Evolutionary conservation across 345 rosid genomes (phyloP).

Genomic region (Sisymbrium irio): DNA sequence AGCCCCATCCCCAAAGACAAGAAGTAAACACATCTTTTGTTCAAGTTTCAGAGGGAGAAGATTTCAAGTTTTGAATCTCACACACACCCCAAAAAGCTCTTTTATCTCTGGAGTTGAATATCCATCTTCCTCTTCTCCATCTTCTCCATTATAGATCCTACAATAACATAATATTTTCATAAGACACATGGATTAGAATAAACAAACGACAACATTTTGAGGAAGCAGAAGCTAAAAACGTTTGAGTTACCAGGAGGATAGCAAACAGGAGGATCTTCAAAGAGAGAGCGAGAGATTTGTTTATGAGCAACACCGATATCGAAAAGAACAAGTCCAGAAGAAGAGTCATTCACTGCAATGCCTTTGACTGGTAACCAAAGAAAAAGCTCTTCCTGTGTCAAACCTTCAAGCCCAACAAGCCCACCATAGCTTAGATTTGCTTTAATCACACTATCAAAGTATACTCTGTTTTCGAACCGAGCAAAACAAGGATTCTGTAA

Average conservation of each 20-base stretch:
- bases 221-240: neutral
- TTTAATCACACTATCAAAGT: constrained; percentile 60
- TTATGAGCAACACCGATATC: constrained; percentile 86
- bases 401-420: constrained; percentile 70
- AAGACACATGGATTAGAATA: neutral
- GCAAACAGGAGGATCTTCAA: constrained; percentile 89
- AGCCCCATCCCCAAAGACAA: constrained; percentile 11
- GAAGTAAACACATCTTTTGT: constrained; percentile 18
- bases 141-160: constrained; percentile 41
- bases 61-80: constrained; percentile 20
- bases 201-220: neutral
- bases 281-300: constrained; percentile 76
- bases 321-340: constrained; percentile 74
- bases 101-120: constrained; percentile 46
- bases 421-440: constrained; percentile 90
- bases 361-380: constrained; percentile 86
- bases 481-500: constrained; percentile 72
- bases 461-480: constrained; percentile 66
- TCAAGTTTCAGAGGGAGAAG: constrained; percentile 20
- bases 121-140: constrained; percentile 49
- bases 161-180: constrained; percentile 1
- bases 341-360: constrained; percentile 67
- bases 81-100: constrained; percentile 1
- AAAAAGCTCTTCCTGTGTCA: constrained; percentile 77
- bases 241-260: constrained; percentile 47